These are phyloP conservation scores for Escallonia herrerae DNA, from an alignment of 129 eudicot genomes.

Conservation along the genomic window DNA sequence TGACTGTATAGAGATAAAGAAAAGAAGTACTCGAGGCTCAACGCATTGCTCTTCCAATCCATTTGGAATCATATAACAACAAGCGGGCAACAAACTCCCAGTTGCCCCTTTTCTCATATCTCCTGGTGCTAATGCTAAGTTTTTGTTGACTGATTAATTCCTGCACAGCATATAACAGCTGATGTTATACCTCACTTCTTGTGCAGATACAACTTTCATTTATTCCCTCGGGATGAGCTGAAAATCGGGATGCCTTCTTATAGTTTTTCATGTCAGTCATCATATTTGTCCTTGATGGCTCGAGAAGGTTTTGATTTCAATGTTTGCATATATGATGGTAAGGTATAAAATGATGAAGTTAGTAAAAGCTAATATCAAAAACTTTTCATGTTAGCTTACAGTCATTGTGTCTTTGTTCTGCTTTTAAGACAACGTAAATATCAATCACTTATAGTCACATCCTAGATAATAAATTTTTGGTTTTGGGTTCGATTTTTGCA, in stretches of 20 bases:
- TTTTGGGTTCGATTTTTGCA: constrained; percentile 2
- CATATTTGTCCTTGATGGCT: constrained; percentile 78
- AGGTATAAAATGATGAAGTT: background rate
- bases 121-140: no score
- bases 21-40: no score
- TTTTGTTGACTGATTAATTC: no score
- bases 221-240: constrained; percentile 96
- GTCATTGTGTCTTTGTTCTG: no score
- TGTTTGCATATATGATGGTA: constrained; percentile 83
- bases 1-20: no score
- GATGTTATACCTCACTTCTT: constrained; percentile 8
- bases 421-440: background rate
- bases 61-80: no score
- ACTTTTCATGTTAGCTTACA: no score
- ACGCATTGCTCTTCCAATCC: no score
- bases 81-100: no score
- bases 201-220: constrained; percentile 85
- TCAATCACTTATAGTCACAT: background rate
- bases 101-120: no score
- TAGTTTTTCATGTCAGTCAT: constrained; percentile 87
- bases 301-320: constrained; percentile 84
- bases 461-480: no score
- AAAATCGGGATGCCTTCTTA: constrained; percentile 76
- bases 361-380: no score
- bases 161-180: background rate